Evolutionary conservation across 228 moss, liverwort and hornwort species (phyloP), one percentile per base, ranked within the genome.

Genomic region (Sphagnum fallax): DNA sequence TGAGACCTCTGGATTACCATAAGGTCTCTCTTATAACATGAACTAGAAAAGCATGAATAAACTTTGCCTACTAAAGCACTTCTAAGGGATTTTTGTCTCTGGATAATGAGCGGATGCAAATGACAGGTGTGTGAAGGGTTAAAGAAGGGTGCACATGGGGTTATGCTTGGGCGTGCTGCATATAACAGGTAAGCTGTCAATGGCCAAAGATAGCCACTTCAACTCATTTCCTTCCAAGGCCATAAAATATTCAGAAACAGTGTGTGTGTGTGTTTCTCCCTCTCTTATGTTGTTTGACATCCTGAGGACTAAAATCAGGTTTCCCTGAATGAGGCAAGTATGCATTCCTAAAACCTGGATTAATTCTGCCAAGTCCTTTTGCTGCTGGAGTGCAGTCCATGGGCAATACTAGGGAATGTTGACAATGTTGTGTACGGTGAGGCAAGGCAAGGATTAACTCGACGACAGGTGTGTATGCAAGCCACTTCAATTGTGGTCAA

Each of bases 121-220:
- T 32, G 64, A 10, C 89, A 98, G 98, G 94, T 90, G 62, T 86
- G 87, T 70, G 81, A 89, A 82, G 90, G 89, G 4, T 71, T 98
- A 80, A 78, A 73, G 16, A 87, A 63, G 69, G 98, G 98, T 32
- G 92, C 75, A 10, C 81, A 83, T 78, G 94, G 98, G 78, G 94
- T 98, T 12, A 98, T 98, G 98, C 75, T 98, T 61, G 94, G 98
- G 32, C 80, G 94, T 73, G 92, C 92, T 75, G 92, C 98, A 60
- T 98, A 94, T 58, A 85, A 77, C 49, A 83, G 74, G 89, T 81
- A n/a, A 18, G 51, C 18, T 48, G 53, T 48, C 65, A 53, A 32
- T 32, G 32, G 32, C 32, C 32, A 32, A 32, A 32, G 32, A 32
- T 0, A 32, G 32, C 32, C 32, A 32, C 32, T 32, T 32, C 32